A percentile compares a stretch with the other conserved stretches of the same genome.
Evolutionary conservation across 2,329 filamentous ascomycete genomes (phyloP).

Genomic region (Cercospora sp.): DNA sequence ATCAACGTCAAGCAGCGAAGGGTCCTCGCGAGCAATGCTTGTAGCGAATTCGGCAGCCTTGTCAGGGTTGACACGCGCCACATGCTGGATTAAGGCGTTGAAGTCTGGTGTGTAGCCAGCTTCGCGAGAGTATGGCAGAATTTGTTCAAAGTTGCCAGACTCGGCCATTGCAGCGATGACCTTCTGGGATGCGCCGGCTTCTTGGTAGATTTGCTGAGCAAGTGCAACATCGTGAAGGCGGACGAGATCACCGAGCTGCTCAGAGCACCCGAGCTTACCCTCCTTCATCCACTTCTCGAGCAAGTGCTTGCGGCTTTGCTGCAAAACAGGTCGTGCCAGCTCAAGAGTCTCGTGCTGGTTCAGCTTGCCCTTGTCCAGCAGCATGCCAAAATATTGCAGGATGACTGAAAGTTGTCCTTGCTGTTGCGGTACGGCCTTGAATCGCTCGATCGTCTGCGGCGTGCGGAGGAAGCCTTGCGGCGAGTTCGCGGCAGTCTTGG

Average conservation of each 20-base stretch:
- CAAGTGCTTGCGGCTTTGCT: slow-evolving; percentile 91
- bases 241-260: slow-evolving; percentile 93
- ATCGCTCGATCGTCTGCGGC: slow-evolving; percentile 89
- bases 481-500: slow-evolving; percentile 95
- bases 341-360: slow-evolving; percentile 95
- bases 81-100: slow-evolving; percentile 86
- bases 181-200: slow-evolving; percentile 88
- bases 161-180: slow-evolving; percentile 94
- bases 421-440: slow-evolving; percentile 81
- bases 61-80: slow-evolving; percentile 69
- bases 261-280: slow-evolving; percentile 92
- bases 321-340: slow-evolving; percentile 85
- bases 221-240: slow-evolving; percentile 85
- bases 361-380: slow-evolving; percentile 89
- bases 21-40: slow-evolving; percentile 85
- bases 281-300: slow-evolving; percentile 98
- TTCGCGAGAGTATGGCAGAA: slow-evolving; percentile 84
- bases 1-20: slow-evolving; percentile 85
- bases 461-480: slow-evolving; percentile 94
- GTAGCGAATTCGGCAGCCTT: slow-evolving; percentile 94
- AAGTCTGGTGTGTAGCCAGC: slow-evolving; percentile 93
- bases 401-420: slow-evolving; percentile 90
- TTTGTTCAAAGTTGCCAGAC: slow-evolving; percentile 95
- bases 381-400: slow-evolving; percentile 95
- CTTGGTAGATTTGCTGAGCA: slow-evolving; percentile 84